Evolutionary conservation across 1,284 basidiomycete species (phyloP).

Genomic region (Pyrrhoderma lamaoense): DNA sequence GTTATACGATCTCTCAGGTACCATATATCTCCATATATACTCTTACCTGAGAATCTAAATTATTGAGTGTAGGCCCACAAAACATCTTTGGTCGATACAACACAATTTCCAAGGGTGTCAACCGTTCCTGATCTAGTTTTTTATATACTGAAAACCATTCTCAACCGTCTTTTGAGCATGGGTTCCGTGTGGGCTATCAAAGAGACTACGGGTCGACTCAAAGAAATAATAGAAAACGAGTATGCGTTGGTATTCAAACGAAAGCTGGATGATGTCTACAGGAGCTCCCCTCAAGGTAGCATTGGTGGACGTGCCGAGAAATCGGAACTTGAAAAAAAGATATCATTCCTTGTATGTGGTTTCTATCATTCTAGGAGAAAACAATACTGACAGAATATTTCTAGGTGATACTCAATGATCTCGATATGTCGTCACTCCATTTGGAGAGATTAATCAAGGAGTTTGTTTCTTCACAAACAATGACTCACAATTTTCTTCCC

Average conservation of each 20-base stretch:
- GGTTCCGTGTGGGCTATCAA: slow-evolving; percentile 58
- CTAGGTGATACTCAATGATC: slow-evolving; percentile 82
- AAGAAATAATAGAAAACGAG: slow-evolving; percentile 73
- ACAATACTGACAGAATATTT: not conserved
- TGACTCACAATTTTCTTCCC: slow-evolving; percentile 66
- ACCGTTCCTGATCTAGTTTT: slow-evolving; percentile 90
- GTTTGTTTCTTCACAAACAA: slow-evolving; percentile 44
- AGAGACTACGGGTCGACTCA: slow-evolving; percentile 53
- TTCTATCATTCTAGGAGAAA: not conserved
- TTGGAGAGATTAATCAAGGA: slow-evolving; percentile 77
- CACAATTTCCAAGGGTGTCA: slow-evolving; percentile 54
- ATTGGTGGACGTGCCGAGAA: slow-evolving; percentile 50
- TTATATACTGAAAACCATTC: slow-evolving; percentile 83
- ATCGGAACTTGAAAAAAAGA: slow-evolving; percentile 69
- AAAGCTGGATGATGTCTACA: slow-evolving; percentile 85
- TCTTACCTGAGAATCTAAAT: slow-evolving; percentile 2
- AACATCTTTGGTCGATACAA: slow-evolving; percentile 58
- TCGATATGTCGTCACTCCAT: slow-evolving; percentile 83
- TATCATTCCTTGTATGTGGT: slow-evolving; percentile 69
- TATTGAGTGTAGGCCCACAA: slow-evolving; percentile 52
- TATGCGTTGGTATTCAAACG: slow-evolving; percentile 72
- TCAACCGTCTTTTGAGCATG: slow-evolving; percentile 67
- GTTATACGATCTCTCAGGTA: slow-evolving; percentile 85
- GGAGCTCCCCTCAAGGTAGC: slow-evolving; percentile 39
- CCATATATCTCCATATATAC: slow-evolving; percentile 12